Evolutionary conservation across 495 filamentous ascomycete species (phyloP).

Genomic region (Tricharina praecox): DNA sequence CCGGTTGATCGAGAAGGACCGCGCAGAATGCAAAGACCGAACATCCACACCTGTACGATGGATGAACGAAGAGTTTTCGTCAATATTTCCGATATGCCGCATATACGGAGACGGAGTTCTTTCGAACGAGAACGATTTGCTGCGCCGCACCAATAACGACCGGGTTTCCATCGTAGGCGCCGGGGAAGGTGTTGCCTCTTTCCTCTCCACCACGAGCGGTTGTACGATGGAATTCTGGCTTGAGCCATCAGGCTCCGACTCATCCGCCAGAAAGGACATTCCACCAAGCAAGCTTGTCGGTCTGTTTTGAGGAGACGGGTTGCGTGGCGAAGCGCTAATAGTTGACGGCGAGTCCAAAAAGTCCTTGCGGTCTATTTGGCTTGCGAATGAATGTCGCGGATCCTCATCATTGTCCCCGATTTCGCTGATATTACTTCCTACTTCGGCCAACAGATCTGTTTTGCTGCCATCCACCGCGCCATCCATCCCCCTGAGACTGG

Average conservation of each 20-base stretch:
- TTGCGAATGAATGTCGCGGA: background rate
- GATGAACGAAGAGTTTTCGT: constrained; percentile 9
- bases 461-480: constrained; percentile 11
- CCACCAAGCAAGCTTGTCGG: background rate
- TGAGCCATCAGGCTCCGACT: background rate
- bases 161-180: background rate
- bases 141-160: constrained; percentile 10
- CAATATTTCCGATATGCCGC: constrained; percentile 1
- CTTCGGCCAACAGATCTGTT: constrained; percentile 11
- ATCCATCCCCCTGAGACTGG: constrained; percentile 2
- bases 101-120: constrained; percentile 14
- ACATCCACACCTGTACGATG: constrained; percentile 9
- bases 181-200: background rate
- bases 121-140: constrained; percentile 28
- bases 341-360: constrained; percentile 8
- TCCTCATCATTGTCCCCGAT: background rate
- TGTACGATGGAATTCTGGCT: constrained; percentile 4
- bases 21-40: constrained; percentile 26
- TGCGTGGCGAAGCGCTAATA: too few relatives aligned
- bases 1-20: constrained; percentile 20
- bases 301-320: background rate
- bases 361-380: constrained; percentile 1
- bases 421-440: constrained; percentile 8
- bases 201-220: background rate
- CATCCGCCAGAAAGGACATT: constrained; percentile 3